Base-by-base conservation (phyloP, 345 rosid genomes). In the Eucalyptus marginata region DNA sequence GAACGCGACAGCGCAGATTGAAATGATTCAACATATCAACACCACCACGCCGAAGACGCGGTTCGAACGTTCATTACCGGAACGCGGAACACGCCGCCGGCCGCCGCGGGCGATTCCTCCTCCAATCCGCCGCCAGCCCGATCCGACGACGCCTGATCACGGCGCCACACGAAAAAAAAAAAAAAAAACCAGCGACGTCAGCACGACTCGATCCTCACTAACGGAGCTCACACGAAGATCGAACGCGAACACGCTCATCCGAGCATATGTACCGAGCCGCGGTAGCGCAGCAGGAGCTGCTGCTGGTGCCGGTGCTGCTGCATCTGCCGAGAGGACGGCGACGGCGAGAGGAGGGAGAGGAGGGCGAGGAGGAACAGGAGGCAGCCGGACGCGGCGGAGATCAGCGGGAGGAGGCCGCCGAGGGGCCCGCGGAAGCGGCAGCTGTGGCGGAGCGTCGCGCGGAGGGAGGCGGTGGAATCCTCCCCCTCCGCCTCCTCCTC, bases 341-440 rank as follows among this genome's bases (percentile, higher is more conserved):
- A 92, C 46, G 94, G 87, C 24, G 91, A 89, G 81, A 95, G 87
- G 87, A 95, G 89, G 50, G 92, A 92, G 86, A 93, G 91, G 87
- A 93, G 91, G 88, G 92, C 93, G 90, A 95, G 87, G 92, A 94
- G 22, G 89, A 97, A 90, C 90, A 97, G 94, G 44, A 95, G 85
- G 83, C 91, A 96, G 33, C 94, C 96, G 71, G 95, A 94, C 91
- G 92, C 88, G 43, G 94, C 94, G 81, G 94, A 95, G 88, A 95
- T 86, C 13, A 96, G 81, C 8, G 98, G 96, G 86, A 96, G 93
- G 14, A 96, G 56, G 87, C 86, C 66, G 54, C 62, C 56, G 87
- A 87, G 22, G 52, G 87, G 89, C 84, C 94, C 93, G 90, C 92
- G 94, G 86, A 93, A 93, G 46, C 95, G 96, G 15, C 95, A 95